Evolutionary conservation across 2,329 filamentous ascomycete genomes (phyloP), one percentile per base, ranked within the genome.

Genomic region (Chrysoporthe cubensis): DNA sequence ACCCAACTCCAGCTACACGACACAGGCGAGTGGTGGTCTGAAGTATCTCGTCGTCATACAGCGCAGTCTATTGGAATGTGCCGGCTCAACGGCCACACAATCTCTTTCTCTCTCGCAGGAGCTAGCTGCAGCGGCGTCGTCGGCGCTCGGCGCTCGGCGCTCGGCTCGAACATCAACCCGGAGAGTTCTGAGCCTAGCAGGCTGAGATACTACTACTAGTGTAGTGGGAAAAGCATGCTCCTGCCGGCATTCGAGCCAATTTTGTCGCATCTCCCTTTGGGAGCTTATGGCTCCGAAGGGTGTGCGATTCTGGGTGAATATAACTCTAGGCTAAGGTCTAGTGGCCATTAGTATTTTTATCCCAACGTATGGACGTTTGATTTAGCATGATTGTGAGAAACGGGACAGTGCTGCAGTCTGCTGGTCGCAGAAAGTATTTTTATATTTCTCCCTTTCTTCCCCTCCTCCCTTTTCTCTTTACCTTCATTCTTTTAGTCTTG

Each of bases 61-160:
- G 26, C 26, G 26, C 26, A 26, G 26, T 26, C 26, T 26, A 0
- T 54, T 16, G 3, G 11, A 13, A 14, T 11, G 4, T 34, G 21
- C 16, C 5, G 50, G 21, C 21, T 54, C 26, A 13, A 32, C 21
- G 21, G 21, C 26, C 14, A 7, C 11, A 4, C 26, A 0, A 13
- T 32, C 48, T 26, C 9, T 54, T 50, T 1, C 5, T 6, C 50
- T 14, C 14, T 54, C 26, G 50, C 26, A 32, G 21, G n/a, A 26
- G 48, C 50, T 14, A 11, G 13, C 14, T 54, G 50, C 26, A 54
- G 26, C 50, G 62, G 1, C 3, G 32, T 65, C 26, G 26, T 26
- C 26, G 26, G 26, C 26, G 26, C 26, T 26, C 63, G 63, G 63
- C 14, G 42, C 54, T 65, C 63, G 63, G 63, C 21, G 54, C 63